Evolutionary conservation across 768 basidiomycete genomes (phyloP), one percentile per base, ranked within the genome.

Genomic region (Auriscalpium vulgare): DNA sequence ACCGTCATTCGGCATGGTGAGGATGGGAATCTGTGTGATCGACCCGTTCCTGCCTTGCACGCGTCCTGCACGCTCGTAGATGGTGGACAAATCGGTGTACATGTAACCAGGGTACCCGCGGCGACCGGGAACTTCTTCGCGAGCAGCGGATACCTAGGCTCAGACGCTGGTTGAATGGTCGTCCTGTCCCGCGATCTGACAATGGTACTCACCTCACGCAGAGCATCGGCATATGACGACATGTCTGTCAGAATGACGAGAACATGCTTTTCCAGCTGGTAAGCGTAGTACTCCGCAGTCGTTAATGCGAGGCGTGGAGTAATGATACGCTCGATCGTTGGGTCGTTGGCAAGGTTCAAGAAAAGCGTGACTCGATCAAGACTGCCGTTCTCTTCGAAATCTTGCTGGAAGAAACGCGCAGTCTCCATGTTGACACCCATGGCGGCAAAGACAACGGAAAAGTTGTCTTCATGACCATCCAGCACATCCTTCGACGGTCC

Each of bases 381-480:
- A 78, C 87, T 90, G 53, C 97, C 97, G 69, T 97, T 97, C 66
- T 97, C 95, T 73, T 98, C 95, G 69, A 98, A 98, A 76, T 99
- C 97, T 69, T 95, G 91, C 73, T 95, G 95, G 88, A 99, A 99
- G 80, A 97, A 99, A 53, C 95, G 85, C 49, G 97, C 97, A 7
- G 97, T 98, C 73, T 99, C 97, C 94, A 97, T 97, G 77, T 99
- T 99, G 57, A 95, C 97, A 81, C 97, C 97, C 97, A 99, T 98
- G 43, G 97, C 97, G 55, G 95, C 97, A 69, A 98, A 99, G 49
- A 98, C 97, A 67, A 99, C 95, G 49, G 93, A 95, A 81, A 99
- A 99, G 74, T 99, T 99, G 76, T 99, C 95, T 78, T 97, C 95
- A 73, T 98, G 95, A 55, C 94, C 95, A 67, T 99, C 97, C 67